Evolutionary conservation across 2,329 filamentous ascomycete genomes (phyloP).

Genomic region (Alternaria gaisen): DNA sequence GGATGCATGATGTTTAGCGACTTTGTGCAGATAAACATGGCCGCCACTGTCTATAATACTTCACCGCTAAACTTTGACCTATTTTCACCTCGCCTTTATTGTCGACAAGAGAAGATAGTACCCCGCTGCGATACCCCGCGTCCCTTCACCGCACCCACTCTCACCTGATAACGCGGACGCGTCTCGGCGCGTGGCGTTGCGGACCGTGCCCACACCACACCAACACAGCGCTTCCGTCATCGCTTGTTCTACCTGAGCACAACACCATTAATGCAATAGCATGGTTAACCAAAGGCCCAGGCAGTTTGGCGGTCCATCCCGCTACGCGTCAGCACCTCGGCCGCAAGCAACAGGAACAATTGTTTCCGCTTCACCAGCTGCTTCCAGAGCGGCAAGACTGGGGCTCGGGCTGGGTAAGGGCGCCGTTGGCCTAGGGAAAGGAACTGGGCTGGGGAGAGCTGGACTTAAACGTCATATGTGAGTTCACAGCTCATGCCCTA

Average conservation of each 20-base stretch:
- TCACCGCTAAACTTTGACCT: background rate
- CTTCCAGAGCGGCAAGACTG: conserved; percentile 22
- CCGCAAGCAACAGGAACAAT: conserved; percentile 2
- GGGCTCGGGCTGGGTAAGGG: conserved; percentile 35
- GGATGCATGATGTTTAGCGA: background rate
- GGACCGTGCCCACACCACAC: background rate
- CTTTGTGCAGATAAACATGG: background rate
- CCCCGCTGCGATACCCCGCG: conserved; percentile 12
- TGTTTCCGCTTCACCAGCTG: background rate
- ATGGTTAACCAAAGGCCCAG: conserved; percentile 22
- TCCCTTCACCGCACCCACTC: background rate
- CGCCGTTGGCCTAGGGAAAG: conserved; percentile 25
- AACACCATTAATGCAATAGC: conserved; percentile 6
- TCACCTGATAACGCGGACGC: conserved; percentile 29
- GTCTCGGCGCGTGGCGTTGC: conserved; percentile 17
- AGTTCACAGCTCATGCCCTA: conserved; percentile 5
- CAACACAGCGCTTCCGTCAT: conserved; percentile 1
- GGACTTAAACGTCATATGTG: conserved; percentile 38
- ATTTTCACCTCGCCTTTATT: background rate
- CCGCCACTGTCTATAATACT: background rate
- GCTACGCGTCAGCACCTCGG: conserved; percentile 15
- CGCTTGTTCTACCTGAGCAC: background rate
- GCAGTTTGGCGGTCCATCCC: conserved; percentile 21
- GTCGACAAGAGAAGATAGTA: background rate
- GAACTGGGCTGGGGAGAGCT: conserved; percentile 21